Base-by-base conservation (phyloP, 1,284 basidiomycete genomes). In the Trametes polyzona region DNA sequence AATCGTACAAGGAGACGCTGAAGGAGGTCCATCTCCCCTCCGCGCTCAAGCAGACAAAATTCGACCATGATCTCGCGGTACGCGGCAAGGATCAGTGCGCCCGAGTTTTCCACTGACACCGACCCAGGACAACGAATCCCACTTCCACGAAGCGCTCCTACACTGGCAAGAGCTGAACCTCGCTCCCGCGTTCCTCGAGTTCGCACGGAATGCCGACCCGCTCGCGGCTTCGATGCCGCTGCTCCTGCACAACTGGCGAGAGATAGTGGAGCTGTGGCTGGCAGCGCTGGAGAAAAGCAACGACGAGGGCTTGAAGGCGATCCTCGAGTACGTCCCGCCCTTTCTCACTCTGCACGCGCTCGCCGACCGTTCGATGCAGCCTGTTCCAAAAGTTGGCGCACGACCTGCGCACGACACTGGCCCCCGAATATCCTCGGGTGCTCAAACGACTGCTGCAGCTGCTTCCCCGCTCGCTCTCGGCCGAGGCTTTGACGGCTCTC, bases 81-180 rank as follows among this genome's bases (percentile, higher is more conserved):
- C 23, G 79, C 69, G 21, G 8, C 2, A 3, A 0, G 12, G 4
- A 32, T 32, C 9, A 32, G 1, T 42, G 7, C n/a, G n/a, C n/a
- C n/a, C n/a, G n/a, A n/a, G n/a, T n/a, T n/a, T n/a, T n/a, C n/a
- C n/a, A n/a, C n/a, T n/a, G n/a, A n/a, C n/a, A n/a, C n/a, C n/a
- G n/a, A n/a, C n/a, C 43, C 30, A 91, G 87, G 88, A 92, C 59
- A 82, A 83, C 65, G 82, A 85, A 57, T 90, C 88, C 0, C 86
- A 89, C 66, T 92, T 93, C 66, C 82, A 86, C 55, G 78, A 82
- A 64, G 79, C 86, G 1, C 75, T 93, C 26, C 76, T 83, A 24
- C 83, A 89, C 62, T 92, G 89, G 88, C 77, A 81, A 59, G 87
- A 92, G 63, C 82, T 95, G 50, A 94, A 92, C 70, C 83, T 96